These are phyloP conservation scores for Suillus ampliporus DNA, from an alignment of 768 basidiomycete genomes.

Conservation along the genomic window DNA sequence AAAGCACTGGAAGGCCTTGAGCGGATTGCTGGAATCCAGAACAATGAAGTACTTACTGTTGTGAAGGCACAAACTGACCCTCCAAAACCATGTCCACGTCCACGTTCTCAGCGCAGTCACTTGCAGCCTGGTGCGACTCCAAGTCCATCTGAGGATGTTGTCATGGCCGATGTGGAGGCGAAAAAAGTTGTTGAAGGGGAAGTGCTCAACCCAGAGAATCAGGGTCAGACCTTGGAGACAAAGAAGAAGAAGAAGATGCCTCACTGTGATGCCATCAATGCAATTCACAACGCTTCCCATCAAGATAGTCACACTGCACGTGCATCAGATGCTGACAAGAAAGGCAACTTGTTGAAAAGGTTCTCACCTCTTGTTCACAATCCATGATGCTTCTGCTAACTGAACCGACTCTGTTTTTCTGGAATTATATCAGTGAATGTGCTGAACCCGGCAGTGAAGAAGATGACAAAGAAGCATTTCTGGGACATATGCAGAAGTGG, in stretches of 20 bases:
- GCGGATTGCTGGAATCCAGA: conserved; percentile 10
- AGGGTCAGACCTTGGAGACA: neutral
- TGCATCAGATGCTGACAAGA: neutral
- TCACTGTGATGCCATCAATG: conserved; percentile 1
- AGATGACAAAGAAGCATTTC: neutral
- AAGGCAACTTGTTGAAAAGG: neutral
- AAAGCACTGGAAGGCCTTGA: neutral
- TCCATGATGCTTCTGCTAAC: conserved; percentile 12
- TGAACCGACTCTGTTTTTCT: conserved; percentile 11
- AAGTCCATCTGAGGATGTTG: neutral
- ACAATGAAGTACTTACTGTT: conserved; percentile 1
- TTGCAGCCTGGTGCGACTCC: too few relatives aligned
- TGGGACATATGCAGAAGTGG: neutral
- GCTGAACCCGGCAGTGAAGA: neutral
- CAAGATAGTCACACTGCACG: conserved; percentile 1
- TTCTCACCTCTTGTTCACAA: neutral
- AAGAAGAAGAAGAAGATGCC: neutral
- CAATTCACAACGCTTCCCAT: neutral
- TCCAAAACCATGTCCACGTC: conserved; percentile 6
- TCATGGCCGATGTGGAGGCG: neutral
- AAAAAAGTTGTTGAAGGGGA: neutral
- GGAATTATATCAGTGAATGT: conserved; percentile 1
- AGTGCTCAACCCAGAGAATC: neutral
- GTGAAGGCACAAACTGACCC: neutral
- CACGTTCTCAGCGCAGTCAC: neutral